Base-by-base conservation (phyloP, 257 asterid species). In the Coffea canephora region DNA sequence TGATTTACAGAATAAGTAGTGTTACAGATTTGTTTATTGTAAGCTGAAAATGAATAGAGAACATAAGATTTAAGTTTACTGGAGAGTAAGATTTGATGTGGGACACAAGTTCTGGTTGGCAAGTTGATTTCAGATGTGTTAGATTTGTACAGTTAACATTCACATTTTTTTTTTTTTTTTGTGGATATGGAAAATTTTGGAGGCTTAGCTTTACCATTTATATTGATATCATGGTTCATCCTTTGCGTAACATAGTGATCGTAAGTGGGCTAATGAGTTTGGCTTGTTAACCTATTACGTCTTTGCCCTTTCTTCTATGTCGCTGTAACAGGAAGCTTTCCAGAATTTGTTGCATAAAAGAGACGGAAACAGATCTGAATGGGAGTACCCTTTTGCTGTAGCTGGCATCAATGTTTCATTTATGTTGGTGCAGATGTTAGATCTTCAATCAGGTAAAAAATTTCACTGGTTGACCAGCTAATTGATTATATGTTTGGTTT, bases 351-450 rank as follows among this genome's bases (percentile, higher is more conserved):
- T 95, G 89, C 86, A 95, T 83, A 95, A 95, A 86, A 86, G 92
- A 92, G 91, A 86, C 52, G 99, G 99, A 79, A 85, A 86, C 75
- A 89, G 99, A 84, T 91, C 99, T 54, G 94, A 91, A 48, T 95
- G 98, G 99, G 99, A 95, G 87, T 95, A 95, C 88, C 99, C 99
- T 27, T 95, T 95, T 71, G 98, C 99, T 75, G 98, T 95, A 79
- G 99, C 99, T 71, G 99, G 98, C 84, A 90, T 95, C 84, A 95
- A 95, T 82, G 82, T 95, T 81, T 93, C 99, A 19, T 95, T 95
- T 82, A 95, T 92, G 98, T 86, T 95, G 78, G 93, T 89, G 73
- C 99, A 93, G 82, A 92, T 95, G 98, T 86, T 95, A 84, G 97
- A 92, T 86, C 99, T 95, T 86, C 99, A 95, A 73, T 91, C 99